These are phyloP conservation scores for Taphrina sp. DNA, from an alignment of 1,139 yeast genomes.

Conservation along the genomic window DNA sequence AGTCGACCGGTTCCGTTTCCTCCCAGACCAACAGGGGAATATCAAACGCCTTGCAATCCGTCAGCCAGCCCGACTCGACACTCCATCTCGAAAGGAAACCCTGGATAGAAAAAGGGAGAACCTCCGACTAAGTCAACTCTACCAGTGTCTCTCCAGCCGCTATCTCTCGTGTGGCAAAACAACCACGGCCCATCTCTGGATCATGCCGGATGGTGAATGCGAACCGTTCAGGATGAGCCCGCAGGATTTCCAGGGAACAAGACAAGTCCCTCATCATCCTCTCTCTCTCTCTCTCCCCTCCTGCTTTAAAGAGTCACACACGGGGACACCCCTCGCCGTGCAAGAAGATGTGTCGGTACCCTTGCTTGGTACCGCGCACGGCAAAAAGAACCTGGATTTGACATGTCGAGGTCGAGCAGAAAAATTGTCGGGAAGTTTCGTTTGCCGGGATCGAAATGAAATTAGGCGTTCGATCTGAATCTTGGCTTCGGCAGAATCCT, in stretches of 20 bases:
- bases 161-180: slow-evolving; percentile 20
- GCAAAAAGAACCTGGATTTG: too few relatives aligned
- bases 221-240: neutral
- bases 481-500: neutral
- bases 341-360: too few relatives aligned
- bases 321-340: too few relatives aligned
- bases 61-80: neutral
- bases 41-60: slow-evolving; percentile 13
- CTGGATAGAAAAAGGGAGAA: too few relatives aligned
- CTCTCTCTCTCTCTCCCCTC: neutral
- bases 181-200: slow-evolving; percentile 12
- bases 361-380: too few relatives aligned
- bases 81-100: too few relatives aligned
- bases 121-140: neutral
- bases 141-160: slow-evolving; percentile 15
- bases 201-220: neutral
- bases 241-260: neutral
- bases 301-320: too few relatives aligned
- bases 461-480: too few relatives aligned
- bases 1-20: neutral
- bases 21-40: slow-evolving; percentile 20
- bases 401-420: too few relatives aligned
- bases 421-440: too few relatives aligned
- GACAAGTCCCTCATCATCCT: too few relatives aligned
- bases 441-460: too few relatives aligned